Evolutionary conservation across 2,329 filamentous ascomycete genomes (phyloP).

Genomic region (Neonectria hederae): DNA sequence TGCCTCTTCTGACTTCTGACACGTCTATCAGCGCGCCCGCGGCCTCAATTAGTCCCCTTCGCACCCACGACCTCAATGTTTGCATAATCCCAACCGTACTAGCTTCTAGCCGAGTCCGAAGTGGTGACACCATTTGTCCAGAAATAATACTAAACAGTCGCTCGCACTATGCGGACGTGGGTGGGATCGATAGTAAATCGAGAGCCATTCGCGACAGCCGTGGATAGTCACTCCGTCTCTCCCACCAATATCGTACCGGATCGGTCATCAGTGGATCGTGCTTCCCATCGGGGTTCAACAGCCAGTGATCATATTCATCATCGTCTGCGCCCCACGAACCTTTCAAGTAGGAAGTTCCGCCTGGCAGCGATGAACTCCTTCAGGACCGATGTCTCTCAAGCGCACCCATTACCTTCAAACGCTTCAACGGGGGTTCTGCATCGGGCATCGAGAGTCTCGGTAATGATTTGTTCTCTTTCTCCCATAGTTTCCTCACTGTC

Average conservation of each 20-base stretch:
- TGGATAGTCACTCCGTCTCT: too few species aligned
- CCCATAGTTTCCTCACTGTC: background rate
- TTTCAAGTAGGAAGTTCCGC: background rate
- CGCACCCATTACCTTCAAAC: background rate
- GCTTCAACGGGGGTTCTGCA: too few species aligned
- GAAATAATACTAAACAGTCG: conserved; percentile 8
- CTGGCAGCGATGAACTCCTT: background rate
- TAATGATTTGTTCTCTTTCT: conserved; percentile 6
- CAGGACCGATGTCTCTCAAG: background rate
- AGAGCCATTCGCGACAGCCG: conserved; percentile 18
- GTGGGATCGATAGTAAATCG: conserved; percentile 15
- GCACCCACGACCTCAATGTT: conserved; percentile 13
- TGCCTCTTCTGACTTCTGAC: background rate
- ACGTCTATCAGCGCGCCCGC: conserved; percentile 6
- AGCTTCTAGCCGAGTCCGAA: conserved; percentile 11
- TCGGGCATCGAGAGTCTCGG: too few species aligned
- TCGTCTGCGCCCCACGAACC: background rate
- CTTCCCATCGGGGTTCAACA: background rate
- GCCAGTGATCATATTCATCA: background rate
- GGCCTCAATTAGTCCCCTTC: conserved; percentile 11
- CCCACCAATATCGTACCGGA: too few species aligned
- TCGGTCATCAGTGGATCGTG: background rate
- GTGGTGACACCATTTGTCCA: conserved; percentile 16
- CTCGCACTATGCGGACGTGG: conserved; percentile 11
- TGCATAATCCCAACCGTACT: conserved; percentile 18